A percentile compares a stretch with the other conserved stretches of the same genome.
Evolutionary conservation across 169 alveolate species (phyloP).

Genomic region (Cyclospora cayetanensis): DNA sequence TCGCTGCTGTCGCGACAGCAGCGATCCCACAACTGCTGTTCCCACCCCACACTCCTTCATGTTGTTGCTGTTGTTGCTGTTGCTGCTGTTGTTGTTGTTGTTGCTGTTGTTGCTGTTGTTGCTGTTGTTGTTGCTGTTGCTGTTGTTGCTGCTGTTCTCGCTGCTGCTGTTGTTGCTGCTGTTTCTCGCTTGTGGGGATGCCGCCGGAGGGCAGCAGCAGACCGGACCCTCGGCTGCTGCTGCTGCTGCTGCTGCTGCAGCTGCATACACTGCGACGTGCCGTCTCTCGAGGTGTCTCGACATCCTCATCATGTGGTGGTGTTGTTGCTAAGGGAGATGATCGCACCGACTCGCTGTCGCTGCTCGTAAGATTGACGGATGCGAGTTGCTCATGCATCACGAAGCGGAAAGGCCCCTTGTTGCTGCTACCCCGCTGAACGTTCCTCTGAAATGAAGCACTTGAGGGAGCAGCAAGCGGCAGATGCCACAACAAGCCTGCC

Average conservation of each 20-base stretch:
- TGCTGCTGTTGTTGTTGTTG: neutral
- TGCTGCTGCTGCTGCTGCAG: constrained; percentile 23
- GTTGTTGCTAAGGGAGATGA: too few relatives aligned
- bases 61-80: neutral
- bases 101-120: neutral
- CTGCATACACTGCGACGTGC: neutral
- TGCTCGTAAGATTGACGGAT: constrained; percentile 9
- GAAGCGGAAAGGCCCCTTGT: constrained; percentile 3
- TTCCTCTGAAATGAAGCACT: too few relatives aligned
- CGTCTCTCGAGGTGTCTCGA: too few relatives aligned
- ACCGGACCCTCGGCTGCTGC: neutral
- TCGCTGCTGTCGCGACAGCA: neutral
- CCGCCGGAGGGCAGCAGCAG: too few relatives aligned
- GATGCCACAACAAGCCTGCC: constrained; percentile 54
- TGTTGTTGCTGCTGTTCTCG: neutral
- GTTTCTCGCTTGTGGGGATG: neutral
- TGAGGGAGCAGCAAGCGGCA: constrained; percentile 36
- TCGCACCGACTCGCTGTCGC: constrained; percentile 65
- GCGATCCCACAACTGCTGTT: neutral
- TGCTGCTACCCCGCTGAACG: too few relatives aligned
- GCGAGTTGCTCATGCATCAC: constrained; percentile 40
- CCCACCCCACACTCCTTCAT: neutral
- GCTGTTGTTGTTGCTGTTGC: neutral
- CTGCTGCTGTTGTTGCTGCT: neutral
- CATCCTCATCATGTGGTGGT: too few relatives aligned